Conservation (phyloP, 1,284 basidiomycete species). For the Kwoniella shivajii region DNA sequence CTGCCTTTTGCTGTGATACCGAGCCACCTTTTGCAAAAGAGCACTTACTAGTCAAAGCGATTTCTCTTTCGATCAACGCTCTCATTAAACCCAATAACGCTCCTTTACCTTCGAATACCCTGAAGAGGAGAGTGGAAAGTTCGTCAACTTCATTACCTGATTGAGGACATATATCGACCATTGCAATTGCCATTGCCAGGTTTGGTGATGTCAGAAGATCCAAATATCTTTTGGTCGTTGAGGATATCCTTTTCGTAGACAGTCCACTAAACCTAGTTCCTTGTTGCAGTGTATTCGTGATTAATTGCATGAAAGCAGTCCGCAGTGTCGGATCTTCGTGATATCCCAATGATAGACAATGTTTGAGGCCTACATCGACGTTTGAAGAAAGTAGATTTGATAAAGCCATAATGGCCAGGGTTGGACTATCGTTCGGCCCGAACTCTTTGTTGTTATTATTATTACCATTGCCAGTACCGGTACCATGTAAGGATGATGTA, state of each 20-base stretch:
- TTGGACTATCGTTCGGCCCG: conserved; percentile 11
- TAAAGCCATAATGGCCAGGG: conserved; percentile 64
- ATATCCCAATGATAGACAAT: conserved; percentile 79
- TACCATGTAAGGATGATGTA: conserved; percentile 11
- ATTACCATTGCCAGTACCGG: not conserved
- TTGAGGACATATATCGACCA: conserved; percentile 77
- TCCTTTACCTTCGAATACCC: conserved; percentile 75
- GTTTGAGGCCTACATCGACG: conserved; percentile 84
- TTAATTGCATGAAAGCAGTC: conserved; percentile 83
- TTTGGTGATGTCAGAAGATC: conserved; percentile 39
- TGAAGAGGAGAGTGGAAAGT: conserved; percentile 75
- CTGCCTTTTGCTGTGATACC: not conserved
- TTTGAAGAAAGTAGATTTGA: conserved; percentile 82
- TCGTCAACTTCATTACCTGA: conserved; percentile 71
- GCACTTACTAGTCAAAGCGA: conserved; percentile 68
- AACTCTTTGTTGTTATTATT: not conserved
- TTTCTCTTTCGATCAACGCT: conserved; percentile 79
- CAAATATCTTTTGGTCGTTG: conserved; percentile 34
- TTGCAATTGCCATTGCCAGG: conserved; percentile 68
- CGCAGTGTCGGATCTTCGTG: conserved; percentile 72
- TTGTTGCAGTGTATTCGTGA: conserved; percentile 78
- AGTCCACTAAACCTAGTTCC: conserved; percentile 60
- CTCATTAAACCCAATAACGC: conserved; percentile 73
- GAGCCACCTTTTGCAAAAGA: not conserved
- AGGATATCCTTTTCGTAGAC: conserved; percentile 23